Percentiles rank a stretch among this genome's conserved stretches.
phyloP scores from a whole-genome alignment of 257 asterid species.

The Solanum lycopersicoides region DNA sequence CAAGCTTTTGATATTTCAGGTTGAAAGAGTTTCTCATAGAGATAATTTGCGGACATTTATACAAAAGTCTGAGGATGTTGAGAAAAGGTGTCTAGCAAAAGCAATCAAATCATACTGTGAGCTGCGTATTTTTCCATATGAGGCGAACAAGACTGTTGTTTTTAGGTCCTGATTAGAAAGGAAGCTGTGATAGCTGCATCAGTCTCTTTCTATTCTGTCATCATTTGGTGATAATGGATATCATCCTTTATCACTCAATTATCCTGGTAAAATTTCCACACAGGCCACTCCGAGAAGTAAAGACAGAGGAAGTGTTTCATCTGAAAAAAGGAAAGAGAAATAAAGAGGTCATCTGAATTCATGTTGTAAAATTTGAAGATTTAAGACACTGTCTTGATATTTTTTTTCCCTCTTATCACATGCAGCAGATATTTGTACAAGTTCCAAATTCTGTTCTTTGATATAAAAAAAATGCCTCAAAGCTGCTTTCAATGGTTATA shows the following conservation, averaged over 20 bases:
- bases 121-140: slow-evolving; percentile 79
- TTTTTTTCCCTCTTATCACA: neutral
- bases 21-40: slow-evolving; percentile 89
- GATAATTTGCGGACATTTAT: slow-evolving; percentile 68
- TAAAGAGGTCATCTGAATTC: neutral
- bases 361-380: neutral
- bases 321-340: neutral
- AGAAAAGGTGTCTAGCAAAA: slow-evolving; percentile 84
- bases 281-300: neutral
- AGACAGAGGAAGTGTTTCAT: neutral
- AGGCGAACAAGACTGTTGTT: slow-evolving; percentile 69
- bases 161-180: slow-evolving; percentile 23
- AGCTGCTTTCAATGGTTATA: neutral
- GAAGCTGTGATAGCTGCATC: neutral
- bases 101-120: slow-evolving; percentile 87
- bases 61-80: slow-evolving; percentile 83
- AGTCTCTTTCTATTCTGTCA: neutral
- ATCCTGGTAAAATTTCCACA: neutral
- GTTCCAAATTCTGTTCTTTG: neutral
- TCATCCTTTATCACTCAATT: neutral
- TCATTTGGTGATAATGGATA: neutral
- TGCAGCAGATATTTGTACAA: neutral
- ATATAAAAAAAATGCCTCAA: neutral
- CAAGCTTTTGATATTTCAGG: slow-evolving; percentile 33
- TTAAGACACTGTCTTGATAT: neutral